These are phyloP conservation scores for Paraphysoderma sedebokerense DNA, from an alignment of 371 early-diverging fungal genomes.

Conservation along the genomic window DNA sequence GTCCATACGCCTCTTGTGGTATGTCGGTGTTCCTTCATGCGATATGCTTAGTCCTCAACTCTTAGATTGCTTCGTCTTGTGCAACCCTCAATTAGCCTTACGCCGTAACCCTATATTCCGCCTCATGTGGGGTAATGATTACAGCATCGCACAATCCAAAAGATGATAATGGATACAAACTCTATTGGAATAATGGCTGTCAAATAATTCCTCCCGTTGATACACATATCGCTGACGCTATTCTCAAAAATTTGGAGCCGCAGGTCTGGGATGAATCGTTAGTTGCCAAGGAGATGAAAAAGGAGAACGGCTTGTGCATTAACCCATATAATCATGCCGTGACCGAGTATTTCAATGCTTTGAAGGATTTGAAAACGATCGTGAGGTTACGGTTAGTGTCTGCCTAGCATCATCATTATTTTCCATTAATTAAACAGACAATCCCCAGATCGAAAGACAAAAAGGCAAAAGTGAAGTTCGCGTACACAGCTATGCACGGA, in stretches of 20 bases:
- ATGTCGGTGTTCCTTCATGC: slow-evolving; percentile 2
- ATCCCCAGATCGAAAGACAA: slow-evolving; percentile 23
- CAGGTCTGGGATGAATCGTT: slow-evolving; percentile 49
- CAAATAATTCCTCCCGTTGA: slow-evolving; percentile 88
- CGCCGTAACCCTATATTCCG: slow-evolving; percentile 50
- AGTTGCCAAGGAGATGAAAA: not conserved
- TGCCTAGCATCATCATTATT: not conserved
- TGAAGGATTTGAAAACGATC: slow-evolving; percentile 15
- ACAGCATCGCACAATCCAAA: slow-evolving; percentile 98
- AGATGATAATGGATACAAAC: slow-evolving; percentile 96
- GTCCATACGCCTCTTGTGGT: slow-evolving; percentile 81
- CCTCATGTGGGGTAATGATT: slow-evolving; percentile 89
- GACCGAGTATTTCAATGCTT: slow-evolving; percentile 44
- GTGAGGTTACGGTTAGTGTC: slow-evolving; percentile 4
- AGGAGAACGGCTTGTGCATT: slow-evolving; percentile 9
- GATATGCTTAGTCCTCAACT: not conserved
- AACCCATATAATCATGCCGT: slow-evolving; percentile 39
- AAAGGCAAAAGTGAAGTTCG: slow-evolving; percentile 37
- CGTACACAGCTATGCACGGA: slow-evolving; percentile 94
- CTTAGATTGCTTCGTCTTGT: not conserved
- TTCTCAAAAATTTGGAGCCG: slow-evolving; percentile 49
- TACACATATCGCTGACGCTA: slow-evolving; percentile 54
- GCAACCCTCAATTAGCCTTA: slow-evolving; percentile 34
- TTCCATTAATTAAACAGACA: not conserved
- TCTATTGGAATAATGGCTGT: slow-evolving; percentile 83